phyloP scores from a whole-genome alignment of 495 filamentous ascomycete species.

The Aspergillus saccharolyticus region DNA sequence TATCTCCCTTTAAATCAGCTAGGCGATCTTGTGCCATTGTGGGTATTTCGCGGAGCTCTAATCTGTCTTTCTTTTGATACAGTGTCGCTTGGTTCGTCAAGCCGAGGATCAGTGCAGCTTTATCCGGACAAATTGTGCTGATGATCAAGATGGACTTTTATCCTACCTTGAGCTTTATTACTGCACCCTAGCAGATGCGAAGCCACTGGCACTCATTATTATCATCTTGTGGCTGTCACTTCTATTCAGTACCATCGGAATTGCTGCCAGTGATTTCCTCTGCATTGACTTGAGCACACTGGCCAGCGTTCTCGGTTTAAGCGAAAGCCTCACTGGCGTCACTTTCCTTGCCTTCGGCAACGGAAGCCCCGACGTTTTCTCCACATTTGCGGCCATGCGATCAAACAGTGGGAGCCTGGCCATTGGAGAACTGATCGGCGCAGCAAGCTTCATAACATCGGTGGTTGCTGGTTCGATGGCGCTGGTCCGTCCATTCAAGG shows the following conservation, averaged over 20 bases:
- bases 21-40: background rate
- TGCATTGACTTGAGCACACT: conserved; percentile 95
- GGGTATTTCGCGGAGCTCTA: background rate
- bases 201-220: conserved; percentile 71
- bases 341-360: conserved; percentile 98
- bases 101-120: conserved; percentile 82
- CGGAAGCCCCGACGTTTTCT: conserved; percentile 98
- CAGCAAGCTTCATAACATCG: conserved; percentile 92
- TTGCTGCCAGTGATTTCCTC: conserved; percentile 96
- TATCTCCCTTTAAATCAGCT: conserved; percentile 4
- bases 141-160: conserved; percentile 84
- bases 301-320: conserved; percentile 79
- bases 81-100: conserved; percentile 79
- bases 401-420: conserved; percentile 94
- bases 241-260: conserved; percentile 96
- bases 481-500: conserved; percentile 84
- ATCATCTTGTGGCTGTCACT: conserved; percentile 80
- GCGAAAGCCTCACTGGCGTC: conserved; percentile 92
- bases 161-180: conserved; percentile 92
- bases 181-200: conserved; percentile 64
- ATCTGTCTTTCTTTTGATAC: background rate
- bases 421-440: conserved; percentile 91
- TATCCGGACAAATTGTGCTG: conserved; percentile 71
- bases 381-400: conserved; percentile 95
- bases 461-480: conserved; percentile 99